Percentiles rank a stretch among this genome's conserved stretches.
These are phyloP conservation scores for Eimeria maxima DNA, from an alignment of 169 alveolate genomes.

Conservation along the genomic window DNA sequence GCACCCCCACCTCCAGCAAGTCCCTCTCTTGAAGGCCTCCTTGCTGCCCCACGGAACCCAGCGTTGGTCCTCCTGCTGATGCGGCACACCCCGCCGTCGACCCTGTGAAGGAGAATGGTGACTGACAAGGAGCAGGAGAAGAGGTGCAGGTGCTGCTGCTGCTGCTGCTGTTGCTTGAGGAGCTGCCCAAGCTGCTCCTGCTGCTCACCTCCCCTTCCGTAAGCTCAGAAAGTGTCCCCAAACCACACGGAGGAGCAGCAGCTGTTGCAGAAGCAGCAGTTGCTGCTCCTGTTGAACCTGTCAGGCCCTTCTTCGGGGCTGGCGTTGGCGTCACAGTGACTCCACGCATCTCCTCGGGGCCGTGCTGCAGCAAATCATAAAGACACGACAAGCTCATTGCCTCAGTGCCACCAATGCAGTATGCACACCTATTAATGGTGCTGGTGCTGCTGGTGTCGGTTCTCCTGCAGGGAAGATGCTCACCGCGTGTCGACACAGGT, in stretches of 20 bases:
- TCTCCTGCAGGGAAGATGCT: not conserved
- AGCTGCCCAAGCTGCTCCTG: constrained; percentile 60
- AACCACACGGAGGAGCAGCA: constrained; percentile 37
- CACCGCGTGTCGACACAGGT: constrained; percentile 82
- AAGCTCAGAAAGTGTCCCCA: constrained; percentile 16
- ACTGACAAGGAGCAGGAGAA: constrained; percentile 71
- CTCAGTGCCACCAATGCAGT: not conserved
- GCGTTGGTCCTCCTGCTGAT: not conserved
- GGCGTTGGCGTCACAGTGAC: constrained; percentile 11
- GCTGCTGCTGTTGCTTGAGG: constrained; percentile 51
- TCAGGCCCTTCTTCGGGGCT: not conserved
- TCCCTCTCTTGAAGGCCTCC: constrained; percentile 10
- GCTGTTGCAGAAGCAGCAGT: constrained; percentile 26
- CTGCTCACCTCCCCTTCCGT: constrained; percentile 67
- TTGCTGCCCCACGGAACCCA: not conserved
- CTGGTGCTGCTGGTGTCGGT: constrained; percentile 21
- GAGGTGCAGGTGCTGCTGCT: constrained; percentile 75
- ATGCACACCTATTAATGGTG: not conserved
- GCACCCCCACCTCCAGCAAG: not conserved
- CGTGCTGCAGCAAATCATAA: constrained; percentile 42
- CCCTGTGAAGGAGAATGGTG: constrained; percentile 47
- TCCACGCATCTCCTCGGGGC: constrained; percentile 75
- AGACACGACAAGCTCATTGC: not conserved
- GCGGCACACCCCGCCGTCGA: constrained; percentile 3
- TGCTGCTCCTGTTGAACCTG: constrained; percentile 62